These are phyloP conservation scores for Arthrobotrys entomopaga DNA, from an alignment of 2,329 filamentous ascomycete species.

Conservation along the genomic window DNA sequence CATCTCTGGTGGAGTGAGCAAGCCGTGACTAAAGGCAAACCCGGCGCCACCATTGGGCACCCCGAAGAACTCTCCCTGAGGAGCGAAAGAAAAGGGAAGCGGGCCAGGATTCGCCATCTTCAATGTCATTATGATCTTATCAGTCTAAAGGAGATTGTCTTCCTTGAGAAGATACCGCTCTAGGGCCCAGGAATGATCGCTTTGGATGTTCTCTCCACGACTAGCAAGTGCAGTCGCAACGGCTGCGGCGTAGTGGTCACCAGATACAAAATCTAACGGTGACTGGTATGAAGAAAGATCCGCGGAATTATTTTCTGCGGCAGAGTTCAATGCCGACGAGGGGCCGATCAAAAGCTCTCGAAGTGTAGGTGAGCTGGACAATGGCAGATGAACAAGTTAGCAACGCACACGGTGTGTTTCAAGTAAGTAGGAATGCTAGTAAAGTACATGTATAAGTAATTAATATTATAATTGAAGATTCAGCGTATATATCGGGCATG, in stretches of 20 bases:
- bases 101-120: not conserved
- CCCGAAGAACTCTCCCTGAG: not conserved
- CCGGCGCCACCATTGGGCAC: not conserved
- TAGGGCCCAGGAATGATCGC: constrained; percentile 20
- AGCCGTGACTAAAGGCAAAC: constrained; percentile 13
- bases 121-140: constrained; percentile 11
- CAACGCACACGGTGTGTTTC: not conserved
- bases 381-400: constrained; percentile 5
- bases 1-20: constrained; percentile 23
- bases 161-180: constrained; percentile 25
- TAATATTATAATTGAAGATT: not conserved
- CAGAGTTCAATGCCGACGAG: not conserved
- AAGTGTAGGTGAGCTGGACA: constrained; percentile 4
- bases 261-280: constrained; percentile 3
- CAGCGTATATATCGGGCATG: not conserved
- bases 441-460: not conserved
- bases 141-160: constrained; percentile 21
- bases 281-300: not conserved
- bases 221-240: not conserved
- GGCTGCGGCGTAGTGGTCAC: not conserved
- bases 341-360: constrained; percentile 15
- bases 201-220: not conserved
- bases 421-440: not conserved
- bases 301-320: not conserved
- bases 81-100: constrained; percentile 11